Base-by-base conservation (phyloP, 2,329 filamentous ascomycete species). In the Akanthomyces uredinophilus region DNA sequence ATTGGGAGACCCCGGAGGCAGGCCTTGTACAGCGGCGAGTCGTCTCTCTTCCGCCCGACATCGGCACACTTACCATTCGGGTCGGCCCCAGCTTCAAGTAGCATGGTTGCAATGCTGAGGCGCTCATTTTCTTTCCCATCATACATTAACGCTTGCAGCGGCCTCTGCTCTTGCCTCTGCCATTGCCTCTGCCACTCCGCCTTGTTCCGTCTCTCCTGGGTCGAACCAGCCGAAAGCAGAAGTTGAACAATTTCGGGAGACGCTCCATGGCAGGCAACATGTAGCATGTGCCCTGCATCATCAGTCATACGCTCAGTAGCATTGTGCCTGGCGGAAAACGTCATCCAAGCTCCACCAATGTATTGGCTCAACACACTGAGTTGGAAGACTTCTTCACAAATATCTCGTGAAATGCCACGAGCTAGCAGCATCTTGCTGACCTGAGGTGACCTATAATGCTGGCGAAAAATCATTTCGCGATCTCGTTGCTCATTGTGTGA, bases 391-490 rank as follows among this genome's bases (percentile, higher is more conserved):
- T 18, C 11, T 13, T 43, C 22, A n/a, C 20, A 43, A 5, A 54
- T 8, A 16, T 5, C 16, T 18, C 6, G 32, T 4, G 8, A 11
- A 32, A 44, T 20, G 2, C 20, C 52, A 20, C 39, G 52, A 55
- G 37, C 8, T 14, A 55, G 39, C 10, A 55, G 20, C 52, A 43
- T 20, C 39, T 14, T 20, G 7, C 24, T n/a, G 2, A 35, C 39
- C 4, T 44, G 8, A 20, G 11, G 5, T 1, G 1, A 4, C 5
- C 3, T 20, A 4, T 13, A 4, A 5, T 2, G 7, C 0, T 7
- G n/a, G 6, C 8, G 10, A 4, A 29, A 5, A 10, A 32, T 24
- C 13, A 7, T 32, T 32, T 55, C 18, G 7, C 16, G 37, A 7
- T 22, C 24, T 4, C 13, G 10, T 27, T 27, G 24, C 39, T 44